Evolutionary conservation across 2,329 filamentous ascomycete species (phyloP).

Genomic region (Elsinoe necatrix): DNA sequence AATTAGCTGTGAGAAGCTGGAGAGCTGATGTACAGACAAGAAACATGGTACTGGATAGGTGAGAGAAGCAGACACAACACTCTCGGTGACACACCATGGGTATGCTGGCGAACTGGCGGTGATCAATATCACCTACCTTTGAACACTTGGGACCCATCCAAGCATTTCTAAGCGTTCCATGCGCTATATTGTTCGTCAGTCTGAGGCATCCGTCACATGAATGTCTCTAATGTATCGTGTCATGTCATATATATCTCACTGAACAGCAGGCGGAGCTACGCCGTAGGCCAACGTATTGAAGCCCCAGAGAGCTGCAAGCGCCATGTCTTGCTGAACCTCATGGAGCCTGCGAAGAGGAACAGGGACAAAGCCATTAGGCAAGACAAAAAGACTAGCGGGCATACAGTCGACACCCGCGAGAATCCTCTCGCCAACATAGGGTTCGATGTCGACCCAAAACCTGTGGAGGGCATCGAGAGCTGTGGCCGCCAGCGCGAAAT

Average conservation of each 20-base stretch:
- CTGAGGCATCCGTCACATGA: constrained; percentile 10
- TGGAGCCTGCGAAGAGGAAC: not conserved
- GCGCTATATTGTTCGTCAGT: not conserved
- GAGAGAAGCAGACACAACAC: not conserved
- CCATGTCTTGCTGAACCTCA: not conserved
- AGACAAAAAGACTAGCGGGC: not conserved
- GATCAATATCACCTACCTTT: not conserved
- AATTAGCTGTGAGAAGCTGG: not conserved
- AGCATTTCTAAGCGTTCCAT: not conserved
- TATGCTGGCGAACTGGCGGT: not conserved
- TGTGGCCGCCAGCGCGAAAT: not conserved
- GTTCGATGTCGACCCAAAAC: not conserved
- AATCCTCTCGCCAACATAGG: not conserved
- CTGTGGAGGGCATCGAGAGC: not conserved
- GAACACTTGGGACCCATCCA: not conserved
- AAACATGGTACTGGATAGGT: not conserved
- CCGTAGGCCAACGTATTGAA: not conserved
- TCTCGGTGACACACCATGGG: not conserved
- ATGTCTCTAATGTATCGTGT: constrained; percentile 1
- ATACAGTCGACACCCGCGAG: not conserved
- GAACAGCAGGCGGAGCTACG: not conserved
- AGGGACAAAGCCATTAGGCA: not conserved
- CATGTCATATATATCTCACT: not conserved
- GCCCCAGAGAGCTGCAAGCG: not conserved
- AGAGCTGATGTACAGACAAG: not conserved